phyloP scores from a whole-genome alignment of 164 flowering plant genomes.

The Taxillus chinensis region DNA sequence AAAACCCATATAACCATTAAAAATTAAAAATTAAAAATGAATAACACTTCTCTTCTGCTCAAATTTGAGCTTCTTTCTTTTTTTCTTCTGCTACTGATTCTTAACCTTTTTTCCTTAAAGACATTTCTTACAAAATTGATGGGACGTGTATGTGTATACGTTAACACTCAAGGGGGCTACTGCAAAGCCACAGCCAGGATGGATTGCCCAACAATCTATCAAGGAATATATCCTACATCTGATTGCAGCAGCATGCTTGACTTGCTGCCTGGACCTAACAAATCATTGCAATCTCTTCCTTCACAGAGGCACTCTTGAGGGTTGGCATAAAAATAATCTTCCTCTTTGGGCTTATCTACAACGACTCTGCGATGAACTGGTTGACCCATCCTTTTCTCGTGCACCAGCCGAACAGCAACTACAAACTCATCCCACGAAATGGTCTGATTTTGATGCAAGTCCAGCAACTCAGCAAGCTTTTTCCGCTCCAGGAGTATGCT shows the following conservation, averaged over 20 bases:
- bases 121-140: conserved; percentile 13
- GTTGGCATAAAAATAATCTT: conserved; percentile 92
- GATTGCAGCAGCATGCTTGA: conserved; percentile 10
- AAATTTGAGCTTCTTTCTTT: conserved; percentile 3
- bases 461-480: conserved; percentile 64
- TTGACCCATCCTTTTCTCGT: conserved; percentile 56
- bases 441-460: conserved; percentile 66
- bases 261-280: conserved; percentile 14
- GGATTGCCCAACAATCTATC: too few species aligned
- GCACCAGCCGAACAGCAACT: conserved; percentile 39
- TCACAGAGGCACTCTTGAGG: conserved; percentile 87
- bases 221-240: background rate
- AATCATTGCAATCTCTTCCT: conserved; percentile 30
- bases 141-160: conserved; percentile 7
- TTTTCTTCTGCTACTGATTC: background rate
- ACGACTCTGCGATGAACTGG: conserved; percentile 47
- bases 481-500: conserved; percentile 59
- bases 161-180: background rate
- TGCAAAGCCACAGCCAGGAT: background rate
- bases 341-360: conserved; percentile 84
- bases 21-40: background rate
- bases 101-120: background rate
- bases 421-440: conserved; percentile 68
- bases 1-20: background rate
- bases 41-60: background rate